Conservation (phyloP, 306 rosid genomes). For the Calophaca sinica region DNA sequence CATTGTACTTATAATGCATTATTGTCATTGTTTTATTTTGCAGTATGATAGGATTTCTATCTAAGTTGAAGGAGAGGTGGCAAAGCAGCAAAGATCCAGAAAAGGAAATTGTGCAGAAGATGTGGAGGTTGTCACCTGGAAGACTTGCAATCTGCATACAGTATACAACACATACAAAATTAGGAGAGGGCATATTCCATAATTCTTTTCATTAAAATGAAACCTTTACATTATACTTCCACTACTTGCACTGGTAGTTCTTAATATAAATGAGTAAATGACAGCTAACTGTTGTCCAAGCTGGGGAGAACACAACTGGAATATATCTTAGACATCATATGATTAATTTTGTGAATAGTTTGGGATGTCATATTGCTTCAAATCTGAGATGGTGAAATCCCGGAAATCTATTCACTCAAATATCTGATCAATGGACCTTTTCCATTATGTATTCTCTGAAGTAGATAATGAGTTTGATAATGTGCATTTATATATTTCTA, state of each 20-base stretch:
- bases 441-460: constrained; percentile 35
- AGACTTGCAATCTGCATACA: constrained; percentile 35
- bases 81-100: constrained; percentile 78
- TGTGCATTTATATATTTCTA: constrained; percentile 7
- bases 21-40: constrained; percentile 50
- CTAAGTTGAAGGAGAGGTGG: constrained; percentile 71
- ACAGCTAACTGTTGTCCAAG: constrained; percentile 26
- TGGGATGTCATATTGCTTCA: constrained; percentile 13
- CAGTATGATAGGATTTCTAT: constrained; percentile 81
- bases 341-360: constrained; percentile 33
- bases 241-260: constrained; percentile 21
- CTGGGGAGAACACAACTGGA: constrained; percentile 33
- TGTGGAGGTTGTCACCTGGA: constrained; percentile 67
- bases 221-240: constrained; percentile 27
- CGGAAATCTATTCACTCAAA: constrained; percentile 18
- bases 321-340: constrained; percentile 20
- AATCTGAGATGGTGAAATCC: constrained; percentile 33
- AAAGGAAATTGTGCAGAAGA: constrained; percentile 69
- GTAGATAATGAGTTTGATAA: constrained; percentile 17
- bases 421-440: constrained; percentile 30
- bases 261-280: constrained; percentile 2
- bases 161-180: neutral
- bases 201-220: constrained; percentile 29
- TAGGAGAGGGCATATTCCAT: constrained; percentile 30
- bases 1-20: constrained; percentile 25